These are phyloP conservation scores for Candida hispaniensis DNA, from an alignment of 805 yeast genomes.

Conservation along the genomic window DNA sequence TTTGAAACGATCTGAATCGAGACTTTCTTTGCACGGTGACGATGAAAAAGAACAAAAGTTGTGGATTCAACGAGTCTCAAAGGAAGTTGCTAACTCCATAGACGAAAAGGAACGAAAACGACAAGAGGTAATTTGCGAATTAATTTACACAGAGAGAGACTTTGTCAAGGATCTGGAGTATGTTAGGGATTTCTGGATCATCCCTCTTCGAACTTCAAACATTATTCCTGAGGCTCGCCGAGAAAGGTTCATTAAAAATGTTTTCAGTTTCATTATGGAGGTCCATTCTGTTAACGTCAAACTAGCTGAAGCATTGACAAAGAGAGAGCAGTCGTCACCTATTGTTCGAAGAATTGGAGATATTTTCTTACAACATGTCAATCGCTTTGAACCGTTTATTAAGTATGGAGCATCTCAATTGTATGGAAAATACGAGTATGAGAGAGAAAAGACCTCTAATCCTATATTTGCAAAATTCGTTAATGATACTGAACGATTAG, in stretches of 20 bases:
- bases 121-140: constrained; percentile 91
- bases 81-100: constrained; percentile 61
- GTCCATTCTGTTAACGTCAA: constrained; percentile 72
- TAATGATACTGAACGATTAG: constrained; percentile 76
- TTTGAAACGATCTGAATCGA: constrained; percentile 60
- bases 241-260: constrained; percentile 83
- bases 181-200: constrained; percentile 84
- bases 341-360: constrained; percentile 83
- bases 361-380: constrained; percentile 70
- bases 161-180: constrained; percentile 92
- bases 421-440: constrained; percentile 90
- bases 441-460: constrained; percentile 83
- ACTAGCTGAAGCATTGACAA: constrained; percentile 79
- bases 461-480: constrained; percentile 88
- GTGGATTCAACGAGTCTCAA: constrained; percentile 90
- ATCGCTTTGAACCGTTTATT: constrained; percentile 84
- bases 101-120: constrained; percentile 81
- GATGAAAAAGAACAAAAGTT: constrained; percentile 73
- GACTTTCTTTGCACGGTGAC: constrained; percentile 52
- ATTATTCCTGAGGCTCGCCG: constrained; percentile 82
- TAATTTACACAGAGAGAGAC: constrained; percentile 86
- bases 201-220: constrained; percentile 76
- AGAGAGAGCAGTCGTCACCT: constrained; percentile 76
- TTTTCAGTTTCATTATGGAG: constrained; percentile 82
- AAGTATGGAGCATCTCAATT: constrained; percentile 90